Conservation (phyloP, 176 grass and related monocot genomes). For the Bonia amplexicaulis region DNA sequence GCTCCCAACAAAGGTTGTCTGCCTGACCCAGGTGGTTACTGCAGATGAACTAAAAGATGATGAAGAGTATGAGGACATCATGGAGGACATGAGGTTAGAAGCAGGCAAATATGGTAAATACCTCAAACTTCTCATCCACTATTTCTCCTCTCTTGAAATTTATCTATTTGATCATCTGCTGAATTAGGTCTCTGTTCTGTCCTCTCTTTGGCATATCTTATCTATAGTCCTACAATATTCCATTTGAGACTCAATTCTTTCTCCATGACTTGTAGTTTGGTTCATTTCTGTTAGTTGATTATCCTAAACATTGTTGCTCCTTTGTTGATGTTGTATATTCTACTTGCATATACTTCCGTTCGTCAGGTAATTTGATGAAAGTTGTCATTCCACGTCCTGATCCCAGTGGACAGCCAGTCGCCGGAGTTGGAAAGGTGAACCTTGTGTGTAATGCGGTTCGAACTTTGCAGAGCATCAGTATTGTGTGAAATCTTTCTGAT, state of each 20-base stretch:
- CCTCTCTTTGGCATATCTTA: no score
- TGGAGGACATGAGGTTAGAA: conserved; percentile 97
- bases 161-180: conserved; percentile 2
- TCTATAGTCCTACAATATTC: background rate
- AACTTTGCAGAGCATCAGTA: background rate
- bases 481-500: background rate
- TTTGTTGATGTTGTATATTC: background rate
- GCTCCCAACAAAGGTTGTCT: conserved; percentile 80
- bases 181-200: background rate
- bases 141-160: conserved; percentile 9
- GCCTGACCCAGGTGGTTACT: conserved; percentile 75
- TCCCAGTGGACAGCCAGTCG: conserved; percentile 46
- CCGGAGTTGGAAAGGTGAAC: conserved; percentile 87
- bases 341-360: background rate
- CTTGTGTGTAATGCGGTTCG: background rate
- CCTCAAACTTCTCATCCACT: background rate
- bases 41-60: conserved; percentile 87
- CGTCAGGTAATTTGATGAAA: conserved; percentile 71
- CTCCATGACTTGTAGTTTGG: background rate
- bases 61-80: conserved; percentile 92
- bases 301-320: background rate
- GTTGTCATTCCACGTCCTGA: conserved; percentile 85
- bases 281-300: conserved; percentile 7
- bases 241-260: background rate
- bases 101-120: conserved; percentile 87